Percentiles rank a stretch among this genome's conserved stretches.
Evolutionary conservation across 2,329 filamentous ascomycete species (phyloP).

Genomic region (Cladosporium phlei): DNA sequence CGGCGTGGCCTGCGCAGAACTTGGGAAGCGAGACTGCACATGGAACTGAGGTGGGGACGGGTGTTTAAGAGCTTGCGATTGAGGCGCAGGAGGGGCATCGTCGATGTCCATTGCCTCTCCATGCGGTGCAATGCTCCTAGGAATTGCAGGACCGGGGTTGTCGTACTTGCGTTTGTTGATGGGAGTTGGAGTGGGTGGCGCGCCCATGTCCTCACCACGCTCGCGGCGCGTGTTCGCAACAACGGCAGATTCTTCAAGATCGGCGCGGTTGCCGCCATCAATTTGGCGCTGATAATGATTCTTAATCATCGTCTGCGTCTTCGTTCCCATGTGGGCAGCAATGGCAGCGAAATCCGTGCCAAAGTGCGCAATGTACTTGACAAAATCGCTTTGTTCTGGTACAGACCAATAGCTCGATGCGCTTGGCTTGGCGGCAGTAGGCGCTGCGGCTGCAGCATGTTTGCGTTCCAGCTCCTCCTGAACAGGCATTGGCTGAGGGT

Average conservation of each 20-base stretch:
- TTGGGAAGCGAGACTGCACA: constrained; percentile 24
- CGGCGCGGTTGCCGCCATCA: constrained; percentile 37
- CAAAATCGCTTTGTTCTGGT: constrained; percentile 73
- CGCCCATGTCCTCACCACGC: constrained; percentile 43
- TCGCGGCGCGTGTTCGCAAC: constrained; percentile 39
- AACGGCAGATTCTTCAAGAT: constrained; percentile 39
- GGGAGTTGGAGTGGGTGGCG: constrained; percentile 46
- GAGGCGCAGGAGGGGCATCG: constrained; percentile 29
- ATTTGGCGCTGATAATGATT: constrained; percentile 47
- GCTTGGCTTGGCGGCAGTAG: constrained; percentile 26
- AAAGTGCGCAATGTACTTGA: constrained; percentile 65
- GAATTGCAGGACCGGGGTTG: constrained; percentile 33
- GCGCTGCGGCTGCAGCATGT: constrained; percentile 13
- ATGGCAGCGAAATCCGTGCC: constrained; percentile 75
- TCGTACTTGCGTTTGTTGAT: constrained; percentile 46
- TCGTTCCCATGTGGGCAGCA: constrained; percentile 73
- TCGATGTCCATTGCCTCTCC: constrained; percentile 38
- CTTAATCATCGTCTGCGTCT: constrained; percentile 79
- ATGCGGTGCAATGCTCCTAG: constrained; percentile 42
- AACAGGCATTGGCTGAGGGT: background rate
- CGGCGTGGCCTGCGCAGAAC: constrained; percentile 30
- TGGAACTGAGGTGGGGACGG: constrained; percentile 33
- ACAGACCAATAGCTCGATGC: constrained; percentile 82
- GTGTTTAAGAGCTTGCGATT: constrained; percentile 29
- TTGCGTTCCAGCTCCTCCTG: constrained; percentile 23